A percentile compares a stretch with the other conserved stretches of the same genome.
These are phyloP conservation scores for Leavenworthia alabamica DNA, from an alignment of 345 rosid species.

Conservation along the genomic window DNA sequence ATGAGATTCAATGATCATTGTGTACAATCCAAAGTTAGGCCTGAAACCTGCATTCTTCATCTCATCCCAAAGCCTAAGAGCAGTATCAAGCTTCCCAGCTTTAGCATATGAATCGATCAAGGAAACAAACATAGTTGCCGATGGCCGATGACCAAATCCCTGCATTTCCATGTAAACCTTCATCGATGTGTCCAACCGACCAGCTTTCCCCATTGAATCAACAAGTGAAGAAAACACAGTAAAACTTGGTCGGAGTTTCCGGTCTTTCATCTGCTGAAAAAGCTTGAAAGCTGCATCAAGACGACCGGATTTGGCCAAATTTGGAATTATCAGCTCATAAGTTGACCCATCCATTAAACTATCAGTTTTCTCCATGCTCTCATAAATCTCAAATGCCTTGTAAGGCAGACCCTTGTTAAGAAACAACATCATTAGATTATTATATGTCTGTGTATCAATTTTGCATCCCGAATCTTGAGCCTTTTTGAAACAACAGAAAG, in stretches of 20 bases:
- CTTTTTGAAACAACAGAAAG: conserved; percentile 86
- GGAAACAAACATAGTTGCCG: conserved; percentile 79
- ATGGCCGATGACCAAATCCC: conserved; percentile 67
- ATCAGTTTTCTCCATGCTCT: conserved; percentile 76
- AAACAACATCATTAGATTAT: conserved; percentile 73
- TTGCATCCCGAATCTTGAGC: conserved; percentile 61
- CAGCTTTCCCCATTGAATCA: conserved; percentile 98
- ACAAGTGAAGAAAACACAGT: conserved; percentile 67
- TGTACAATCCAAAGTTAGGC: conserved; percentile 84
- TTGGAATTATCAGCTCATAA: conserved; percentile 85
- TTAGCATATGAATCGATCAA: conserved; percentile 81
- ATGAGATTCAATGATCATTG: conserved; percentile 81
- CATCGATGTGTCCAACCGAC: conserved; percentile 87
- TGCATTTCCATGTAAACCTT: conserved; percentile 83
- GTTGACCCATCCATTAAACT: conserved; percentile 67
- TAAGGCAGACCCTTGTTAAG: conserved; percentile 81
- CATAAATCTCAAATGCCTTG: conserved; percentile 94
- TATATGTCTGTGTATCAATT: conserved; percentile 61
- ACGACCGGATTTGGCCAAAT: conserved; percentile 92
- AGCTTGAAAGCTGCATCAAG: conserved; percentile 90
- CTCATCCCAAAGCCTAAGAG: conserved; percentile 87
- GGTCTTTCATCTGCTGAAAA: conserved; percentile 83
- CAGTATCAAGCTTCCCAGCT: conserved; percentile 88
- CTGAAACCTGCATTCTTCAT: conserved; percentile 77
- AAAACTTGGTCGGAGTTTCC: conserved; percentile 60